Base-by-base conservation (phyloP, 257 asterid species). In the Solanum gandarillasii region DNA sequence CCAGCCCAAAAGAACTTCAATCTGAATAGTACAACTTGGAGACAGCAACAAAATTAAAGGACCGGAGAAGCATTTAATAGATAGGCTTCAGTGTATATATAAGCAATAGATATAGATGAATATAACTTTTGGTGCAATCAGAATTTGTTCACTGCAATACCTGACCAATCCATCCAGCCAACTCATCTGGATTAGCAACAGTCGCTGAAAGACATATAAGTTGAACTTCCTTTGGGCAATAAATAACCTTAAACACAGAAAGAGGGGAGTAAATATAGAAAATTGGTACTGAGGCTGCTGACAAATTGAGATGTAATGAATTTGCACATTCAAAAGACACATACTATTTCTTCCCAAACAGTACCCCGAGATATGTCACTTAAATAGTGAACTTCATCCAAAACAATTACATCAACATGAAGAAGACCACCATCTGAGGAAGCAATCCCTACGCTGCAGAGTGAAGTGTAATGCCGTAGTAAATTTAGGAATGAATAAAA, bases 161-260 rank as follows among this genome's bases (percentile, higher is more conserved):
- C 98, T 97, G 98, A 89, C 98, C 95, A 89, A 97, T 96, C 99
- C 99, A 97, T 91, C 99, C 99, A 70, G 98, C 97, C 94, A 97
- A 90, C 95, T 97, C 99, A 91, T 97, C 98, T 71, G 99, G 96
- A 89, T 97, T 97, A 31, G 99, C 98, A 82, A 97, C 99, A 87
- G 99, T 97, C 29, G 99, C 99, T 23, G 99, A 97, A 76, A 97
- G 93, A 91, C 99, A 97, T 87, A 97, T 95, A 86, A 97, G 95
- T 91, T 97, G 99, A 91, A 97, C 99, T 87, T 95, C 98, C 92
- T 97, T 97, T 74, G 99, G 99, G 93, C 98, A 93, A 91, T 97
- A 97, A 87, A 97, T 97, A 83, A 97, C 99, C 99, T 97, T 82
- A 82, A 82, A 79, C 58, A 31, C 43, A 48, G 85, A 82, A 79